Base-by-base conservation (phyloP, 75 land plant species). In the Azolla pinnata region DNA sequence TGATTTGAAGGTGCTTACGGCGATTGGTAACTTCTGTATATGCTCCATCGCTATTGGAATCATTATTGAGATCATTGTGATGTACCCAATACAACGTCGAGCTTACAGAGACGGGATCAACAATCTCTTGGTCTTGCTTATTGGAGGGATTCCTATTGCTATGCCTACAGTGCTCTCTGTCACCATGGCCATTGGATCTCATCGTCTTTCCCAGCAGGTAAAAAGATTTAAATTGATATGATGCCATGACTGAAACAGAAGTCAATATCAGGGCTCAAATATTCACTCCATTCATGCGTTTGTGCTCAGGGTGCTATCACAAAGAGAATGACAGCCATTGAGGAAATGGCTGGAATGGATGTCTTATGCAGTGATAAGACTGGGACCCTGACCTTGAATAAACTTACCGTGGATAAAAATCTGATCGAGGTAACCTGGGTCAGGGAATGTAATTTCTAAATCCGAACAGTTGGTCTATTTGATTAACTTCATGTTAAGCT, bases 261-360 rank as follows among this genome's bases (percentile, higher is more conserved):
- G n/a, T n/a, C n/a, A n/a, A n/a, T n/a, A 14, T 20, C 21, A 33
- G 44, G 14, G 44, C 44, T 12, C 12, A 9, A 20, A 10, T 52
- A 17, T 9, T 52, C 14, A 52, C 54, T 52, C 19, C 18, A 16
- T 8, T 16, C 54, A 17, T 52, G 18, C 54, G 54, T 52, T 20
- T 30, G 25, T 63, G 12, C 19, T 31, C 90, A 88, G 69, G 95
- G 95, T 4, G 95, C 95, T 65, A 88, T 88, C 72, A 88, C 95
- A 38, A 88, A 88, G 67, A 77, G 95, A 50, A 86, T 88, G 95
- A 88, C 95, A 21, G 95, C 95, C 34, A 88, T 88, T 63, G 95
- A 88, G 60, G 95, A 88, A 54, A 88, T 88, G 95, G 90, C 90
- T 1, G 90, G 95, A 8, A 87, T 85, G 89, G 89, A 85, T 65